Evolutionary conservation across 148 eudicot genomes (phyloP).

Genomic region (Diospyros lotus): DNA sequence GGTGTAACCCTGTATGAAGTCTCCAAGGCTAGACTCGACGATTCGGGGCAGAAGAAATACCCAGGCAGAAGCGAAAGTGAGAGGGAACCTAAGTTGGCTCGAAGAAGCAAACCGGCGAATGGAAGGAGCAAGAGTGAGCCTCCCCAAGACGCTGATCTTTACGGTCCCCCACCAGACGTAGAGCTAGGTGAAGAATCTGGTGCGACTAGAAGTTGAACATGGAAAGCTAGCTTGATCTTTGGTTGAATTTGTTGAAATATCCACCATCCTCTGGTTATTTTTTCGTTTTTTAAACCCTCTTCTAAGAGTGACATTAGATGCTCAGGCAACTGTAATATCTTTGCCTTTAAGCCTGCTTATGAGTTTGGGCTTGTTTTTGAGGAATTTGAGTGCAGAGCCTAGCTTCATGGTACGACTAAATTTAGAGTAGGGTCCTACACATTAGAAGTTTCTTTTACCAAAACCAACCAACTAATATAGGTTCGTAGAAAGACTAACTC

Average conservation of each 20-base stretch:
- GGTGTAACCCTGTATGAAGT: constrained; percentile 49
- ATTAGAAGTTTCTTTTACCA: no score
- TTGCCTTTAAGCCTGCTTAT: background rate
- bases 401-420: no score
- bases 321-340: background rate
- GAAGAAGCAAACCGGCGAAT: constrained; percentile 18
- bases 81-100: constrained; percentile 15
- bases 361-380: background rate
- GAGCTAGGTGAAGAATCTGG: constrained; percentile 21
- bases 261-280: background rate
- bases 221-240: background rate
- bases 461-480: no score
- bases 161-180: constrained; percentile 29
- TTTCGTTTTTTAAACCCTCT: background rate
- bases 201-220: background rate
- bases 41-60: constrained; percentile 14
- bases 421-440: no score
- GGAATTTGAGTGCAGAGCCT: background rate
- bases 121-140: constrained; percentile 59
- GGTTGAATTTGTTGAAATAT: background rate
- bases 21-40: constrained; percentile 22
- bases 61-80: constrained; percentile 23
- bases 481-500: no score
- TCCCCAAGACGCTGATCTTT: constrained; percentile 31
- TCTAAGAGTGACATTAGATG: background rate